Percentiles rank a stretch among this genome's conserved stretches.
phyloP scores from a whole-genome alignment of 1,284 basidiomycete species.

The Salmacisia buchloeana region DNA sequence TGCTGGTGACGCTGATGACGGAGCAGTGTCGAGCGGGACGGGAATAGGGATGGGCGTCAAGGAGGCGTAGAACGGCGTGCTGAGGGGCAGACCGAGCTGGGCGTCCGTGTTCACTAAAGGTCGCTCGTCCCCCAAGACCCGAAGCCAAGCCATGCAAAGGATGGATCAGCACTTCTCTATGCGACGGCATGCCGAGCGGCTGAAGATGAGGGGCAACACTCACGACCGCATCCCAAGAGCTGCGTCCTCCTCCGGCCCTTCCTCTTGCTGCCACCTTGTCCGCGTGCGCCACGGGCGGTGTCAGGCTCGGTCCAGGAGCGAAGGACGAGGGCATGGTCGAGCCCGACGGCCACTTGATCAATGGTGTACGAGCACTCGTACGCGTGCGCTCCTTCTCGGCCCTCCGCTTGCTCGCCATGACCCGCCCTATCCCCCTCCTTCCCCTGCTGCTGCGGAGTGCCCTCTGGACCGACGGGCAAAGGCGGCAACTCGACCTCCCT shows the following conservation, averaged over 20 bases:
- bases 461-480: too few species aligned
- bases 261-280: too few species aligned
- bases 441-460: too few species aligned
- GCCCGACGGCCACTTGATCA: constrained; percentile 9
- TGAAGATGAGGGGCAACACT: neutral
- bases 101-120: constrained; percentile 2
- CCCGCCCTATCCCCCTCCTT: too few species aligned
- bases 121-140: neutral
- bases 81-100: neutral
- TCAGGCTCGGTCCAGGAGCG: neutral
- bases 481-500: constrained; percentile 3
- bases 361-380: too few species aligned
- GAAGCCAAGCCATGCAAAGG: neutral
- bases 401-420: neutral
- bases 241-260: neutral
- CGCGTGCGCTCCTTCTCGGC: too few species aligned
- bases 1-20: too few species aligned
- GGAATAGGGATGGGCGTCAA: neutral
- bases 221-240: constrained; percentile 8
- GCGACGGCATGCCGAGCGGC: too few species aligned
- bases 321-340: constrained; percentile 13
- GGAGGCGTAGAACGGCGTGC: neutral
- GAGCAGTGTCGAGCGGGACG: too few species aligned
- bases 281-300: too few species aligned
- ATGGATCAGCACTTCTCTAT: neutral